phyloP scores from a whole-genome alignment of 257 asterid genomes.

The Fraxinus americana region DNA sequence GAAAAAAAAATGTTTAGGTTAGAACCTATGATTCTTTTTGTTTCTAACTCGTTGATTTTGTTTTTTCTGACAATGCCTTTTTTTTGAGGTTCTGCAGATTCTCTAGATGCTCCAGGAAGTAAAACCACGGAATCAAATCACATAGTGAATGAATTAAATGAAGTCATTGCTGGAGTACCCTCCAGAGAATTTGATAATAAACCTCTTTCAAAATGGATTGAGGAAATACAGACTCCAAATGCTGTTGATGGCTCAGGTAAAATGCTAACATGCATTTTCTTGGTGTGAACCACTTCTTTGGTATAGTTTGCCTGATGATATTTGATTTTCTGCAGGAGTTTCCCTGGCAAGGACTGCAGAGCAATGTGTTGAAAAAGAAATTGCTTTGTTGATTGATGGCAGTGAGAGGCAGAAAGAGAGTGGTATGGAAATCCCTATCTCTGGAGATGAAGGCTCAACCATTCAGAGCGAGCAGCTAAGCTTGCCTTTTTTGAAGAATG shows the following conservation, averaged over 20 bases:
- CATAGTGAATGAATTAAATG: conserved; percentile 20
- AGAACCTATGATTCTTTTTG: conserved; percentile 5
- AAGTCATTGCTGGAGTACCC: conserved; percentile 30
- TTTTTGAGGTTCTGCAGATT: conserved; percentile 40
- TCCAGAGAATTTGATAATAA: conserved; percentile 50
- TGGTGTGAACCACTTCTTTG: conserved; percentile 8
- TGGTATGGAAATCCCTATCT: not conserved
- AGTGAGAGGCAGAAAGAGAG: not conserved
- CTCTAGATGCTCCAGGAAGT: conserved; percentile 31
- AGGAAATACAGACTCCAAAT: conserved; percentile 46
- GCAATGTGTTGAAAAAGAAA: conserved; percentile 30
- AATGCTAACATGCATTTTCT: conserved; percentile 18
- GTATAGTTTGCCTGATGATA: conserved; percentile 5
- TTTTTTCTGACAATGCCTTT: conserved; percentile 16
- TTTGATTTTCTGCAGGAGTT: conserved; percentile 35
- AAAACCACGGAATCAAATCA: conserved; percentile 26
- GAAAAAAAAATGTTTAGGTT: not conserved
- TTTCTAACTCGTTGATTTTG: conserved; percentile 15
- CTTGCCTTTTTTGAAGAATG: conserved; percentile 69
- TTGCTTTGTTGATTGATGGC: not conserved
- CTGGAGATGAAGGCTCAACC: not conserved
- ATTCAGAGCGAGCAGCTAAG: conserved; percentile 30
- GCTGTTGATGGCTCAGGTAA: conserved; percentile 48
- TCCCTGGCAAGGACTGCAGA: conserved; percentile 30
- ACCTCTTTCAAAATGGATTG: conserved; percentile 72